Evolutionary conservation across 441 rosid species (phyloP).

Genomic region (Croton laevigatus): DNA sequence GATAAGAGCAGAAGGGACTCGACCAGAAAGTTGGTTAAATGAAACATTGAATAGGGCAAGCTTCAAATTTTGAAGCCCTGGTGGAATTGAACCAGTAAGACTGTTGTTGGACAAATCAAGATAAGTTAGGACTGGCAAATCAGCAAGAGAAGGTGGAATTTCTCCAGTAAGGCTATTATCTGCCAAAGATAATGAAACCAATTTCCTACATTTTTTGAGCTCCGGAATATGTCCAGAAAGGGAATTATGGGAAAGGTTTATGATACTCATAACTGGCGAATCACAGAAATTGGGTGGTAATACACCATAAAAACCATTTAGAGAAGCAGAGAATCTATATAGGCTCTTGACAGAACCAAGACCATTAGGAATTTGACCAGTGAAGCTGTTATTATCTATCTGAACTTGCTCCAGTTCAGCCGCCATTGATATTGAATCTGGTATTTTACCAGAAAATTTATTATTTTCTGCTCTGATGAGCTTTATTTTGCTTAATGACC

Average conservation of each 20-base stretch:
- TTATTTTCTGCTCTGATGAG: conserved; percentile 59
- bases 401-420: conserved; percentile 69
- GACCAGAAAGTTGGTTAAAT: conserved; percentile 62
- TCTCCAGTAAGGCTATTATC: conserved; percentile 56
- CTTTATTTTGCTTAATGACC: conserved; percentile 53
- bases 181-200: conserved; percentile 50
- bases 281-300: conserved; percentile 58
- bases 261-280: conserved; percentile 42
- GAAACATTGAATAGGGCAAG: conserved; percentile 64
- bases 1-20: conserved; percentile 61
- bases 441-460: conserved; percentile 60
- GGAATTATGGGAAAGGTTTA: conserved; percentile 52
- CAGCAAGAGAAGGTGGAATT: conserved; percentile 62
- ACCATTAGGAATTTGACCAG: conserved; percentile 56
- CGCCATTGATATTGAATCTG: conserved; percentile 50
- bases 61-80: conserved; percentile 50
- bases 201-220: conserved; percentile 58
- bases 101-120: conserved; percentile 73
- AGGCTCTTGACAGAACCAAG: conserved; percentile 60
- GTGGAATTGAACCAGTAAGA: conserved; percentile 68
- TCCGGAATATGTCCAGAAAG: conserved; percentile 63
- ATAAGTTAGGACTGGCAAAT: conserved; percentile 48
- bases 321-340: conserved; percentile 55
- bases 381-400: conserved; percentile 65
- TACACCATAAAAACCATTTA: conserved; percentile 58